phyloP scores from a whole-genome alignment of 2,329 filamentous ascomycete species.

The Colletotrichum ledebouriae region DNA sequence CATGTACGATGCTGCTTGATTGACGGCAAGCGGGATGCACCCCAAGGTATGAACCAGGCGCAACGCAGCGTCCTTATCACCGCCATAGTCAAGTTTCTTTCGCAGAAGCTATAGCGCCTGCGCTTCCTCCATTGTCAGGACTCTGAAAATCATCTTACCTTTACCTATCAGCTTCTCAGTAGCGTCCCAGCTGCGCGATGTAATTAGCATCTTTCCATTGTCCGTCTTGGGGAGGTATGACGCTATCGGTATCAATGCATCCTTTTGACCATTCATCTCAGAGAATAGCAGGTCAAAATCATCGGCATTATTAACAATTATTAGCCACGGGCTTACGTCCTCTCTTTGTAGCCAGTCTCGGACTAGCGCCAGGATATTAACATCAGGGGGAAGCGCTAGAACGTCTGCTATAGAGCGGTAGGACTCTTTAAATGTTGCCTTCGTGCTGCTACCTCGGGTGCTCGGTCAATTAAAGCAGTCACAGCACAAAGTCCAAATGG shows the following conservation, averaged over 20 bases:
- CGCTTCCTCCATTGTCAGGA: slow-evolving; percentile 45
- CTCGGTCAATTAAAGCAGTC: too few relatives aligned
- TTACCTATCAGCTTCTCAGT: slow-evolving; percentile 40
- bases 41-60: slow-evolving; percentile 46
- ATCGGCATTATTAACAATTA: slow-evolving; percentile 44
- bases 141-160: slow-evolving; percentile 16
- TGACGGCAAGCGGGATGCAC: slow-evolving; percentile 51
- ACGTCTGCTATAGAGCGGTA: slow-evolving; percentile 24
- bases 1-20: slow-evolving; percentile 54
- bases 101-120: slow-evolving; percentile 48
- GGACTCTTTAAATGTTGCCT: slow-evolving; percentile 38
- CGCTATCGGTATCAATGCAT: background rate
- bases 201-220: slow-evolving; percentile 42
- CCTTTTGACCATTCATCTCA: background rate
- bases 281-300: slow-evolving; percentile 1
- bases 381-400: slow-evolving; percentile 27
- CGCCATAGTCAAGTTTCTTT: slow-evolving; percentile 40
- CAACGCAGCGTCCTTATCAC: background rate
- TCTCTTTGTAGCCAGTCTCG: slow-evolving; percentile 42
- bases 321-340: slow-evolving; percentile 43
- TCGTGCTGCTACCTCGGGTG: background rate
- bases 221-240: slow-evolving; percentile 42
- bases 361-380: slow-evolving; percentile 39
- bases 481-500: too few relatives aligned
- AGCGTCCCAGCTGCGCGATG: slow-evolving; percentile 40